Percentiles rank a stretch among this genome's conserved stretches.
Conservation (phyloP, 805 yeast species). For the Cyberlindnera euphorbiiphila region DNA sequence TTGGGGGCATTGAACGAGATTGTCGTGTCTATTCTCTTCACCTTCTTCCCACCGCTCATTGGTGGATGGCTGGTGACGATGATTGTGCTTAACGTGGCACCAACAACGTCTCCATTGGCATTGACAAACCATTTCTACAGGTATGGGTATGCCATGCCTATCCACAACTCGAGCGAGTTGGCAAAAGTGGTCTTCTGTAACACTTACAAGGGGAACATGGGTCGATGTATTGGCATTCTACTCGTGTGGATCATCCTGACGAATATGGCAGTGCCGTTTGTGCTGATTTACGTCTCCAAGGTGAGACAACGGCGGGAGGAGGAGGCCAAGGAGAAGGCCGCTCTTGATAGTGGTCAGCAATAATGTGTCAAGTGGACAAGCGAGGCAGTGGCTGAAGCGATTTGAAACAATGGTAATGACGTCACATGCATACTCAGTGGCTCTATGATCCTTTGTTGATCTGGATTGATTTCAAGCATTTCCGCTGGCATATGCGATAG, state of each 20-base stretch:
- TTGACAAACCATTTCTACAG: slow-evolving; percentile 51
- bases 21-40: slow-evolving; percentile 45
- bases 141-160: slow-evolving; percentile 66
- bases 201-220: slow-evolving; percentile 52
- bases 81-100: slow-evolving; percentile 61
- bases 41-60: slow-evolving; percentile 54
- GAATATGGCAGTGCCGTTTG: slow-evolving; percentile 40
- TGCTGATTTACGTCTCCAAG: slow-evolving; percentile 28
- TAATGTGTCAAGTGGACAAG: no score
- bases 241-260: slow-evolving; percentile 56
- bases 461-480: no score
- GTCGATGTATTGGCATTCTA: slow-evolving; percentile 56
- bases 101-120: slow-evolving; percentile 61
- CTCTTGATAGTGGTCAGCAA: no score
- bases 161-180: slow-evolving; percentile 59
- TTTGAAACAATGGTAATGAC: neutral
- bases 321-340: slow-evolving; percentile 13
- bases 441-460: no score
- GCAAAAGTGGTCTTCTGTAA: slow-evolving; percentile 55
- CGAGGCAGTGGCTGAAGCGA: no score
- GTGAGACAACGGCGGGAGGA: slow-evolving; percentile 11
- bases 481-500: no score
- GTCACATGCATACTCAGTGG: no score
- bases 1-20: slow-evolving; percentile 72
- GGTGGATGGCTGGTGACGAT: slow-evolving; percentile 72